Evolutionary conservation across 1,284 basidiomycete species (phyloP), one percentile per base, ranked within the genome.

Genomic region (Puccinia brachypodii): DNA sequence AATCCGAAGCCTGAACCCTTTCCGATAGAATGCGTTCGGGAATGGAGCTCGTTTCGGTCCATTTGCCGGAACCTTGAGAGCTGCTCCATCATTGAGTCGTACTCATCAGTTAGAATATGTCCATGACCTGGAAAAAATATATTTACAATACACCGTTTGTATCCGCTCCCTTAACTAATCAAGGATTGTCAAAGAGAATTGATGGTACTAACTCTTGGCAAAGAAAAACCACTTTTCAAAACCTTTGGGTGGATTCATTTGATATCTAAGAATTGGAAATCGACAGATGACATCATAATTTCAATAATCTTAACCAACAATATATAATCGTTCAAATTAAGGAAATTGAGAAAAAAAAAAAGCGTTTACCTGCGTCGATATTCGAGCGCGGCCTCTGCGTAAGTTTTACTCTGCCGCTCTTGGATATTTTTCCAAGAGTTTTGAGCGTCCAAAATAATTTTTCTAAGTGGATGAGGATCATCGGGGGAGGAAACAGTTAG

Each of bases 191-290:
- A 3, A n/a, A 60, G 58, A 11, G 14, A 33, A 60, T 14, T 33
- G 16, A 58, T 38, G n/a, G 9, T 25, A 36, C n/a, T 77, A 3
- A 77, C 75, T 42, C 68, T 77, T 44, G 13, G 75, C 75, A 77
- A 66, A 77, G 14, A 33, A 36, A 53, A 77, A 77, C 75, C 75
- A 77, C n/a, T 77, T 77, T n/a, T 68, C 62, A 33, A 77, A 77
- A 2, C 75, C 75, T 19, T 31, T 50, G 33, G 75, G 75, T 33
- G 75, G 75, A 25, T 68, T 44, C 28, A 77, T 66, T 31, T 77
- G 44, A 16, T 77, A 77, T 42, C 75, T 77, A 19, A 72, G 28
- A 6, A 47, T 19, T 33, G 50, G 31, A 4, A 73, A 2, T 16
- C 2, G 66, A 28, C 47, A 50, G 47, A 50, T 50, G 22, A 50